Conservation (phyloP, 192 early-diverging fungal species). For the Mortierella claussenii region DNA sequence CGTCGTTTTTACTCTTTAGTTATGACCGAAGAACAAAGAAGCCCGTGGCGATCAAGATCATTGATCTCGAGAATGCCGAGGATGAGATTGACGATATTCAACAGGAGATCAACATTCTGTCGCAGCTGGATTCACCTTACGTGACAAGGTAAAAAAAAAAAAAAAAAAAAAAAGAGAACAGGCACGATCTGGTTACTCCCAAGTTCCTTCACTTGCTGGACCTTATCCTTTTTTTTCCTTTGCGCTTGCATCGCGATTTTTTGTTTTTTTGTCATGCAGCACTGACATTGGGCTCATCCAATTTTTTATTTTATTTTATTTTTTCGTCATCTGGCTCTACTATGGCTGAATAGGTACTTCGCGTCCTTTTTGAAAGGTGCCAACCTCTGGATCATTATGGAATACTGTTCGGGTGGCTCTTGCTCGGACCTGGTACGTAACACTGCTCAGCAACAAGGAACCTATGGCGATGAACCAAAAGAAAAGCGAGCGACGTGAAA, state of each 20-base stretch:
- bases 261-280: background rate
- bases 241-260: background rate
- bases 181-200: too few relatives aligned
- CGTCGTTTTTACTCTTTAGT: conserved; percentile 50
- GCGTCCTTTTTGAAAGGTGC: conserved; percentile 91
- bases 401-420: conserved; percentile 95
- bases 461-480: too few relatives aligned
- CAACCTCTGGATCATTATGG: conserved; percentile 98
- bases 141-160: conserved; percentile 69
- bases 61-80: conserved; percentile 95
- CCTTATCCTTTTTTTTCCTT: too few relatives aligned
- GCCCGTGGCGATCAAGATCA: conserved; percentile 96
- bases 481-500: too few relatives aligned
- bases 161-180: background rate
- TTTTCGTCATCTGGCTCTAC: too few relatives aligned
- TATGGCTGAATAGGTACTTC: conserved; percentile 82
- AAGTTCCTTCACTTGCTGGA: too few relatives aligned
- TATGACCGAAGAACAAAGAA: conserved; percentile 73
- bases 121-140: conserved; percentile 90
- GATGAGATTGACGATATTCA: conserved; percentile 99
- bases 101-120: conserved; percentile 95
- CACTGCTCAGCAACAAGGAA: too few relatives aligned
- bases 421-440: conserved; percentile 86
- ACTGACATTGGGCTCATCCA: background rate
- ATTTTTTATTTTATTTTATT: background rate